Evolutionary conservation across 2,329 filamentous ascomycete genomes (phyloP), one percentile per base, ranked within the genome.

Genomic region (Cladosporium halotolerans): DNA sequence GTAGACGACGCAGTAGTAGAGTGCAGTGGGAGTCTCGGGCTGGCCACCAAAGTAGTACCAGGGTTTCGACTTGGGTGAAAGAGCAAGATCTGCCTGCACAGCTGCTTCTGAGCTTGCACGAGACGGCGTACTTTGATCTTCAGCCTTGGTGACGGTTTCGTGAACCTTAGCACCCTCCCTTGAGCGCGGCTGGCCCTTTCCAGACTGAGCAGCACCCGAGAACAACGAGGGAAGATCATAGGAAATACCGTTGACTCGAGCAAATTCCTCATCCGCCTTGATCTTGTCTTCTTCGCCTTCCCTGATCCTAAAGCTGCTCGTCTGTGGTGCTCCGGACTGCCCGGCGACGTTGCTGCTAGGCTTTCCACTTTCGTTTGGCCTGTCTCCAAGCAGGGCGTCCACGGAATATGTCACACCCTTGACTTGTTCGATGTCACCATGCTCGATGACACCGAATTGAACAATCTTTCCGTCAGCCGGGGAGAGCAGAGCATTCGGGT

Each of bases 321-420:
- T 54, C 51, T 71, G 52, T 40, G 70, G 59, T 64, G 72, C 59
- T 3, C 72, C 70, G 10, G 70, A 66, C 28, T 71, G 63, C 9
- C 66, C 64, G 13, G 63, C 53, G 14, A 67, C 58, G 52, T 72
- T 70, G 39, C 66, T 65, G 9, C 61, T 63, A 1, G 64, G 60
- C 23, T 65, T 48, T 32, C 53, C 5, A 77, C 80, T 57, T 77
- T 76, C 59, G 81, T 83, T 57, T 55, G 68, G 61, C 52, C 70
- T 54, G 60, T 70, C 70, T 48, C 93, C 93, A 2, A 99, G 79
- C 1, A 99, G 79, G 7, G 93, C 91, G 68, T 99, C 93, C 52
- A 99, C 81, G 60, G 86, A 95, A 72, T 99, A 99, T 1, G 93
- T 99, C 79, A 99, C 93, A 56, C 93, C 93, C 73, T 99, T 99